Percentiles rank a stretch among this genome's conserved stretches.
Conservation (phyloP, 345 rosid species). For the Syzygium grande region DNA sequence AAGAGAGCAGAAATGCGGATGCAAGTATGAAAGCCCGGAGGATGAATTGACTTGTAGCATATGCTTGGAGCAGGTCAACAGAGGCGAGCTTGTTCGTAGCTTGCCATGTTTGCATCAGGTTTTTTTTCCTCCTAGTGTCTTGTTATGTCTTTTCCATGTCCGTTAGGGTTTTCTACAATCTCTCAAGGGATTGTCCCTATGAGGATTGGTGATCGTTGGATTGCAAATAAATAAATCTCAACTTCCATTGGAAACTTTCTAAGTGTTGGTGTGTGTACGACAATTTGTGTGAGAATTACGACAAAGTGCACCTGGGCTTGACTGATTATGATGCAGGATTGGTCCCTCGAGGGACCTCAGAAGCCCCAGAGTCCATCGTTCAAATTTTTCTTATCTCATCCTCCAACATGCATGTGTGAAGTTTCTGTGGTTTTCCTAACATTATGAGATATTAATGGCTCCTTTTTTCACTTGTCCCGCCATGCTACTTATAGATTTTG, state of each 20-base stretch:
- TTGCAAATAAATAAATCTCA: neutral
- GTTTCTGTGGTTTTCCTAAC: neutral
- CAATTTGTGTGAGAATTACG: neutral
- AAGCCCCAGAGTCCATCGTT: neutral
- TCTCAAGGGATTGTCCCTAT: neutral
- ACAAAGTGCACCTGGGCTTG: neutral
- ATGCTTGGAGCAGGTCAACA: slow-evolving; percentile 63
- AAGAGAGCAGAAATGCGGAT: slow-evolving; percentile 28
- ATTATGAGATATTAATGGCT: neutral
- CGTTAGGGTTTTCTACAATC: neutral
- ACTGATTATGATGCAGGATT: neutral
- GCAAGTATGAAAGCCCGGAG: slow-evolving; percentile 26
- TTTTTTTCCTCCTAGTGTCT: neutral
- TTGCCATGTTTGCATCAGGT: slow-evolving; percentile 79
- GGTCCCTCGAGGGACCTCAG: neutral
- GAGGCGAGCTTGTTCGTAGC: slow-evolving; percentile 63
- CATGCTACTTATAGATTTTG: neutral
- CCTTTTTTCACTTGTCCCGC: neutral
- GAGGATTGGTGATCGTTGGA: neutral
- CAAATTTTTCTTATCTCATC: neutral
- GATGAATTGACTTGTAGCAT: slow-evolving; percentile 62
- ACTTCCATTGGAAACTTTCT: neutral
- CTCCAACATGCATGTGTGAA: neutral
- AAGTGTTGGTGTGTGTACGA: neutral
- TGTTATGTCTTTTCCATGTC: neutral